Base-by-base conservation (phyloP, 768 basidiomycete genomes). In the Gloeophyllum trabeum region DNA sequence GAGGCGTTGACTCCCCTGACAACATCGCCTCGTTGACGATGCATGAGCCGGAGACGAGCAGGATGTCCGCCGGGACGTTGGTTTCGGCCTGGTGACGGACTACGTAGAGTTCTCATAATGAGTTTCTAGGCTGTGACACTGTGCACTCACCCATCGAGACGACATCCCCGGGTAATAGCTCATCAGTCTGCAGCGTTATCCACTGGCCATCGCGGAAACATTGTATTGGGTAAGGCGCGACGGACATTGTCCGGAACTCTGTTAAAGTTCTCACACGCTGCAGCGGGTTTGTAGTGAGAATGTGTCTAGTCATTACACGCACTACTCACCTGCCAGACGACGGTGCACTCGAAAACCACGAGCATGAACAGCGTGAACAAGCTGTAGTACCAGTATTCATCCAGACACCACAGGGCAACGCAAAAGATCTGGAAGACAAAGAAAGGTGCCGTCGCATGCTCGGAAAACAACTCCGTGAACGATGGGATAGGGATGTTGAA, bases 11-110 rank as follows among this genome's bases (percentile, higher is more conserved):
- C 65, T 99, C 96, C 40, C 96, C 96, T 1, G 92, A 96, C 2
- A 99, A 67, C 96, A 99, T 98, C 21, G 96, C 96, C 60, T 99
- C 96, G 59, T 99, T 99, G 49, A 98, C 93, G 52, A 99, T 98
- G 48, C 83, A 85, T 1, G 90, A 87, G 6, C 96, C 96, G 43
- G 81, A 77, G 10, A 97, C 61, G n/a, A 99, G 73, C 14, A 99
- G 75, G 26, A 99, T 75, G 54, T 99, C 94, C 6, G 91, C 93
- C 1, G 94, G 92, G 13, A 96, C 79, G 28, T 80, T 80, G 0
- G 91, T 91, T 59, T 98, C 96, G 12, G 76, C 68, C 48, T 75
- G 74, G 34, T 75, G 69, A 38, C 80, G 79, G 26, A 73, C 83
- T 84, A 43, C 13, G 18, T 1, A 18, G 39, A 25, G 19, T 6